Evolutionary conservation across 1,284 basidiomycete species (phyloP), one percentile per base, ranked within the genome.

Genomic region (Ceratobasidium sp.): DNA sequence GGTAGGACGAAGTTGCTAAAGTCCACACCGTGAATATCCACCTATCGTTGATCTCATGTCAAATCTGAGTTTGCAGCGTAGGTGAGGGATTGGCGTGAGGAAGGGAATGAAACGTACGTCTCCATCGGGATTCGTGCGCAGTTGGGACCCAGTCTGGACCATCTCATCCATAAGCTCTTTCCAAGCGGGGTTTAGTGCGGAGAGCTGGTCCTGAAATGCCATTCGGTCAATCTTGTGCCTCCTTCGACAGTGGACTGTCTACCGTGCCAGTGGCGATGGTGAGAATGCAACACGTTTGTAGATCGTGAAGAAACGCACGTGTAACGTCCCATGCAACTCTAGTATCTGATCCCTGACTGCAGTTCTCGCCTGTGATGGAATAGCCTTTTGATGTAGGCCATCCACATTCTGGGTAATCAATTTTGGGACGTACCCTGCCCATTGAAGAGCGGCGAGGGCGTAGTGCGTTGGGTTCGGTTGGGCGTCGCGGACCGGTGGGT

Each of bases 381-480:
- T 79, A 33, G 88, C 91, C 81, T 94, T 94, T 62, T 88, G 88
- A 78, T 96, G 94, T 14, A 96, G 85, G 8, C 94, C 94, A 77
- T 97, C 95, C 7, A 97, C 94, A 77, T 96, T 96, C 79, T 96
- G 94, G 0, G 95, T 97, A 72, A 97, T 88, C 30, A 95, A 80
- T n/a, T 83, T 82, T 7, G 85, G 81, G 21, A 92, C 83, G 64
- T 88, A 80, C 7, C 84, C 85, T 7, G 90, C 81, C 74, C 92
- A 84, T 77, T 94, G 90, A 36, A 96, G 83, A 1, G 94, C 92
- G 1, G 92, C 90, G 30, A 97, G 82, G 18, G 92, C 90, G 77
- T 88, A 92, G 79, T 98, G 95, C 0, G 91, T 94, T 4, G 92
- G 89, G 76, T 96, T 97, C 1, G 94, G 92, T 60, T 86, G 83